A percentile compares a stretch with the other conserved stretches of the same genome.
phyloP scores from a whole-genome alignment of 306 rosid species.

The Cyamopsis tetragonoloba region DNA sequence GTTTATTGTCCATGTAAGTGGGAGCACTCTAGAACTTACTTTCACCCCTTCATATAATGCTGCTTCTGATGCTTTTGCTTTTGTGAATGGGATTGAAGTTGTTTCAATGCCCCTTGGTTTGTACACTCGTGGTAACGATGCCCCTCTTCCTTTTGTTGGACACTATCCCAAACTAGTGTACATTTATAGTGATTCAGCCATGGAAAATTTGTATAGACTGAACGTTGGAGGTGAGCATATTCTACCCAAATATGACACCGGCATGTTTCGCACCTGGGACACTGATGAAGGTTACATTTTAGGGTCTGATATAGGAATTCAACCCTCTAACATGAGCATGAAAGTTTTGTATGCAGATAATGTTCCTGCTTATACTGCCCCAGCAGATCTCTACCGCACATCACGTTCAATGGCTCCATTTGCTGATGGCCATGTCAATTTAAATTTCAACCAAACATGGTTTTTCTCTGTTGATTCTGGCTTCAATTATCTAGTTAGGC shows the following conservation, averaged over 20 bases:
- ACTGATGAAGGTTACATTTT: not conserved
- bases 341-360: not conserved
- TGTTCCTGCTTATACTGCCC: constrained; percentile 27
- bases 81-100: constrained; percentile 44
- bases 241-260: constrained; percentile 26
- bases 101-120: constrained; percentile 39
- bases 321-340: not conserved
- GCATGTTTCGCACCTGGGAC: constrained; percentile 40
- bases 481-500: constrained; percentile 47
- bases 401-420: not conserved
- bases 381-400: constrained; percentile 19
- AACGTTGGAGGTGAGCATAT: constrained; percentile 36
- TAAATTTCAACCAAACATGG: constrained; percentile 34
- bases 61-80: constrained; percentile 36
- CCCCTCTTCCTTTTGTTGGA: constrained; percentile 27
- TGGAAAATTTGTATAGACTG: constrained; percentile 37
- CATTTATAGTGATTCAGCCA: constrained; percentile 15
- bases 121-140: constrained; percentile 21
- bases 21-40: constrained; percentile 28
- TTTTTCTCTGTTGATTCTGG: constrained; percentile 37
- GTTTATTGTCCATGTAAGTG: constrained; percentile 29
- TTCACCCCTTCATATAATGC: constrained; percentile 30
- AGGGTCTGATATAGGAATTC: accelerated
- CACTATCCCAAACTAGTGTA: not conserved
- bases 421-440: not conserved